A percentile compares a stretch with the other conserved stretches of the same genome.
Conservation (phyloP, 2,329 filamentous ascomycete species). For the Diaporthe caulivora region DNA sequence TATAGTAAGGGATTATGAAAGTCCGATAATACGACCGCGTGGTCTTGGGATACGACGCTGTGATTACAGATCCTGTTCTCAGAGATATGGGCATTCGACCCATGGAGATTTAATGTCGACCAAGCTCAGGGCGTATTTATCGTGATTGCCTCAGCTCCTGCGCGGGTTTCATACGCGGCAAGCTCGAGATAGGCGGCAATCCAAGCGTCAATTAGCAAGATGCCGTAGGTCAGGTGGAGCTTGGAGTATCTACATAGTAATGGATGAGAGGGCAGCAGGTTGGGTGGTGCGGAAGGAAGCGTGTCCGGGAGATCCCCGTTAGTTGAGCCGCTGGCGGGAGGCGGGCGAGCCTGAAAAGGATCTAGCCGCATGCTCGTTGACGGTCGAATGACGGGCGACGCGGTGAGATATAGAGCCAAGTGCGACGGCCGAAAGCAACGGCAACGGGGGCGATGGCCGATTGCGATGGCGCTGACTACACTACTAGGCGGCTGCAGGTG, state of each 20-base stretch:
- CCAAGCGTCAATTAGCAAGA: background rate
- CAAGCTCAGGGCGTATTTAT: background rate
- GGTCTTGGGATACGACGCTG: slow-evolving; percentile 20
- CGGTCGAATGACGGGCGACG: background rate
- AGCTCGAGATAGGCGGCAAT: background rate
- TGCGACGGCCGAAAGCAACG: slow-evolving; percentile 8
- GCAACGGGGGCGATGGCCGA: background rate
- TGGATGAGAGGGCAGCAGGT: background rate
- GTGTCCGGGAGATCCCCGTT: slow-evolving; percentile 3
- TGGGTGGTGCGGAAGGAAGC: slow-evolving; percentile 6
- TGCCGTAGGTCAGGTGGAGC: background rate
- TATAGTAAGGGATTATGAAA: background rate
- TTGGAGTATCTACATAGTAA: background rate
- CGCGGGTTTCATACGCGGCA: background rate
- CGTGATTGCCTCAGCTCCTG: background rate
- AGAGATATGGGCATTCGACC: background rate
- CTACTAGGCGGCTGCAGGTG: slow-evolving; percentile 8
- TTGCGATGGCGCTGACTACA: background rate
- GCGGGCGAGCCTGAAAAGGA: background rate
- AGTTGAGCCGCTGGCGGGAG: slow-evolving; percentile 16
- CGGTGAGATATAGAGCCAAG: background rate
- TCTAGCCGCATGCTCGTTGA: slow-evolving; percentile 17
- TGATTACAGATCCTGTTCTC: background rate
- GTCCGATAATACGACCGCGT: slow-evolving; percentile 11
- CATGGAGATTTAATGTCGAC: background rate